A percentile compares a stretch with the other conserved stretches of the same genome.
Evolutionary conservation across 2,329 filamentous ascomycete genomes (phyloP).

Genomic region (Fusarium odoratissimum): DNA sequence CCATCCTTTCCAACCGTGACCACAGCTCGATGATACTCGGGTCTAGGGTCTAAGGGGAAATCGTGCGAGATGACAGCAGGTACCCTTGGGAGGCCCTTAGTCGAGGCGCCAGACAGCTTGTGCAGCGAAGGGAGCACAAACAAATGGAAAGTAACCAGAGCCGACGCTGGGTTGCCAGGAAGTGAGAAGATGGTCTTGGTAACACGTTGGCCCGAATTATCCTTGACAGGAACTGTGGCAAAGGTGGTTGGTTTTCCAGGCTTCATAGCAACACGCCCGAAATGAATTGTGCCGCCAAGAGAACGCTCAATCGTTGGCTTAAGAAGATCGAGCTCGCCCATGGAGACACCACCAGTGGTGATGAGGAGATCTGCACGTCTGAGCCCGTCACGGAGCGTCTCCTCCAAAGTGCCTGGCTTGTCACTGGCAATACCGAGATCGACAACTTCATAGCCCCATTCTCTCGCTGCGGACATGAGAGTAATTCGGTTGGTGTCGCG

Average conservation of each 20-base stretch:
- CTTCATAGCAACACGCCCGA: constrained; percentile 97
- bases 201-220: constrained; percentile 66
- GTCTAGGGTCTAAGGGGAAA: constrained; percentile 79
- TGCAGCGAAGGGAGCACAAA: constrained; percentile 92
- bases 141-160: constrained; percentile 91
- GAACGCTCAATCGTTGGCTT: constrained; percentile 95
- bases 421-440: constrained; percentile 90
- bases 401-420: constrained; percentile 78
- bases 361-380: constrained; percentile 83
- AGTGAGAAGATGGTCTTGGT: constrained; percentile 86
- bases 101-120: constrained; percentile 75
- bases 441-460: constrained; percentile 80
- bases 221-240: constrained; percentile 81
- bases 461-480: constrained; percentile 79
- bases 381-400: constrained; percentile 79
- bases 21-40: constrained; percentile 90
- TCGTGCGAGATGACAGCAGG: constrained; percentile 78
- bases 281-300: constrained; percentile 93
- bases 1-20: constrained; percentile 76
- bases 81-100: constrained; percentile 77
- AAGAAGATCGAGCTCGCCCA: constrained; percentile 96
- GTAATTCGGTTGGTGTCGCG: constrained; percentile 93
- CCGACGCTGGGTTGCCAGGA: constrained; percentile 93
- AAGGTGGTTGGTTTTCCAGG: constrained; percentile 98
- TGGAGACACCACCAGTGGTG: constrained; percentile 94